These are phyloP conservation scores for Suhomyces maxii DNA, from an alignment of 1,139 yeast species.

Conservation along the genomic window DNA sequence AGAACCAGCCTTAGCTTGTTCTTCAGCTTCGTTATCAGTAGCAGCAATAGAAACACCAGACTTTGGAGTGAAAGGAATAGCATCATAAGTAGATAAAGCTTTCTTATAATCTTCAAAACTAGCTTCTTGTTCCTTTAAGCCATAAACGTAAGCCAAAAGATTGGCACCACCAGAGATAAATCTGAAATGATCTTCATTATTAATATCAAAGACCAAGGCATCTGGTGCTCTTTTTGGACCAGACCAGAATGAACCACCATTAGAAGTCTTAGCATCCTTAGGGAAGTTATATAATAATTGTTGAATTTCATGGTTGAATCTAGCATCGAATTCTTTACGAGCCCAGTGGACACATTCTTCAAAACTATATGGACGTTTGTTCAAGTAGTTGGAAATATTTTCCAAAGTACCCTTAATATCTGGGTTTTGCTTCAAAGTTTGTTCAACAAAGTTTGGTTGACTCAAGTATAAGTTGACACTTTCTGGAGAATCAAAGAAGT, in stretches of 20 bases:
- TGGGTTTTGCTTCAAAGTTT: conserved; percentile 85
- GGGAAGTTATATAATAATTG: conserved; percentile 95
- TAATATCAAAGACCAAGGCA: conserved; percentile 73
- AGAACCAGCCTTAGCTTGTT: conserved; percentile 53
- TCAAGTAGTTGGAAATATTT: conserved; percentile 69
- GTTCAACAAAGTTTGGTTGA: conserved; percentile 91
- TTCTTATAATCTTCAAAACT: conserved; percentile 48
- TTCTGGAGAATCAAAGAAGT: conserved; percentile 85
- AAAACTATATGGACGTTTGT: conserved; percentile 81
- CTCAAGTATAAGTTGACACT: conserved; percentile 87
- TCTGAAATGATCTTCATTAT: conserved; percentile 74
- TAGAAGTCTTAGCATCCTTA: conserved; percentile 83
- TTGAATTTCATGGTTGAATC: conserved; percentile 79
- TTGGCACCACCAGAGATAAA: conserved; percentile 90
- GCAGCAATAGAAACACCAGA: conserved; percentile 81
- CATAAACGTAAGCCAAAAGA: conserved; percentile 86
- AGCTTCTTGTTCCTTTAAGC: conserved; percentile 57
- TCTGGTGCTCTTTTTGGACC: conserved; percentile 97
- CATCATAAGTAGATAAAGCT: conserved; percentile 48
- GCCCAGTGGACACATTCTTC: conserved; percentile 98
- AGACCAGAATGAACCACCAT: conserved; percentile 96
- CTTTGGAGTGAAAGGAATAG: conserved; percentile 63
- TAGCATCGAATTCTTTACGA: conserved; percentile 79
- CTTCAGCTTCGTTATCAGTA: conserved; percentile 85
- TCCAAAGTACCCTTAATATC: conserved; percentile 87